These are phyloP conservation scores for Fraxinus americana DNA, from an alignment of 257 asterid species.

Conservation along the genomic window DNA sequence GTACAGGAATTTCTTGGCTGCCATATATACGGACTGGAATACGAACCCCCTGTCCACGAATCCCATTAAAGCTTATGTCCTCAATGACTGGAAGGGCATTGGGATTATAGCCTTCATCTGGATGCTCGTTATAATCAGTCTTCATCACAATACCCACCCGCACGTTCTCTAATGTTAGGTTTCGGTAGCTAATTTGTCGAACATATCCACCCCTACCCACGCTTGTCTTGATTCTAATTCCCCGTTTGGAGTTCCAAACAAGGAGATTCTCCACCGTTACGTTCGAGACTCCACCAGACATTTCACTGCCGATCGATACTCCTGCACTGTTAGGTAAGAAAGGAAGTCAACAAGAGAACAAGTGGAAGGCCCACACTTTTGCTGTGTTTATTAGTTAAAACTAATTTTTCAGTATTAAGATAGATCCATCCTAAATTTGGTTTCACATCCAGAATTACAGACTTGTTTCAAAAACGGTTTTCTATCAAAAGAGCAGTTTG, in stretches of 20 bases:
- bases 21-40: slow-evolving; percentile 90
- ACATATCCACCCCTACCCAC: slow-evolving; percentile 87
- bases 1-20: slow-evolving; percentile 71
- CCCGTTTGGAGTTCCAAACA: slow-evolving; percentile 89
- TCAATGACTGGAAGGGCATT: slow-evolving; percentile 72
- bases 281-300: slow-evolving; percentile 93
- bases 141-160: slow-evolving; percentile 88
- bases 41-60: slow-evolving; percentile 80
- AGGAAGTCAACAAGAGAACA: slow-evolving; percentile 26
- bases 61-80: slow-evolving; percentile 66
- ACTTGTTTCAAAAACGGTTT: not conserved
- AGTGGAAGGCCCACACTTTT: not conserved
- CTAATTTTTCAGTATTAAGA: not conserved
- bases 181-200: slow-evolving; percentile 58
- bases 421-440: not conserved
- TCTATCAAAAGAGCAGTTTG: not conserved
- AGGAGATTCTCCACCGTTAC: slow-evolving; percentile 69
- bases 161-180: slow-evolving; percentile 74
- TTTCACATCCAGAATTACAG: not conserved
- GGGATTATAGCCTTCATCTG: slow-evolving; percentile 74
- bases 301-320: slow-evolving; percentile 91
- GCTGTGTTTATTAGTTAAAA: not conserved
- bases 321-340: slow-evolving; percentile 71
- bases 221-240: slow-evolving; percentile 83
- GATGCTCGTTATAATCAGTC: slow-evolving; percentile 90